A percentile compares a stretch with the other conserved stretches of the same genome.
Conservation (phyloP, 2,329 filamentous ascomycete species). For the Verticillium nonalfalfae region DNA sequence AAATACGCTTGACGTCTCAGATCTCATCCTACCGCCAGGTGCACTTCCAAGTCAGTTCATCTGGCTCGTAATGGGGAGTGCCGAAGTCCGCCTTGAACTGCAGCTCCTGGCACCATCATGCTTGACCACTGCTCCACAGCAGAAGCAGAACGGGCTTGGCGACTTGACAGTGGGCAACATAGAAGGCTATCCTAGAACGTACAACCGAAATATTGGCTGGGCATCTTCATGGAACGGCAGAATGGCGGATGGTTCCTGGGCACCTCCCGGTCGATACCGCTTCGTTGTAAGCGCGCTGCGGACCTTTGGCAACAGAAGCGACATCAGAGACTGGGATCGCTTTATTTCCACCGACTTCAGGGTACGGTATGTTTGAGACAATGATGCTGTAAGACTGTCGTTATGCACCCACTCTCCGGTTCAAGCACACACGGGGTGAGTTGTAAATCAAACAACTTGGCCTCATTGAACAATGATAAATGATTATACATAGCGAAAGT, state of each 20-base stretch:
- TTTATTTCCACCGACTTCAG: slow-evolving; percentile 32
- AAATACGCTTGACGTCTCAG: neutral
- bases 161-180: slow-evolving; percentile 4
- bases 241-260: slow-evolving; percentile 39
- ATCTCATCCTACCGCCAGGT: neutral
- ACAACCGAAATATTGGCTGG: slow-evolving; percentile 4
- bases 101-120: neutral
- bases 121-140: neutral
- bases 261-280: slow-evolving; percentile 41
- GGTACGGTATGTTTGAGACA: slow-evolving; percentile 29
- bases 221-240: slow-evolving; percentile 34
- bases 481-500: neutral
- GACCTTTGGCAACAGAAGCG: slow-evolving; percentile 7
- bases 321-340: slow-evolving; percentile 13
- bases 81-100: slow-evolving; percentile 7
- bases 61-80: slow-evolving; percentile 10
- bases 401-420: too few relatives aligned
- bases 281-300: slow-evolving; percentile 20
- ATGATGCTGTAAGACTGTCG: neutral
- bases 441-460: neutral
- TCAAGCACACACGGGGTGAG: too few relatives aligned
- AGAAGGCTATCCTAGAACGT: slow-evolving; percentile 3
- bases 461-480: neutral
- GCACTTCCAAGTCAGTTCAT: slow-evolving; percentile 5
- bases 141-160: slow-evolving; percentile 4